phyloP scores from a whole-genome alignment of 495 filamentous ascomycete genomes.

The Bacidia gigantensis region DNA sequence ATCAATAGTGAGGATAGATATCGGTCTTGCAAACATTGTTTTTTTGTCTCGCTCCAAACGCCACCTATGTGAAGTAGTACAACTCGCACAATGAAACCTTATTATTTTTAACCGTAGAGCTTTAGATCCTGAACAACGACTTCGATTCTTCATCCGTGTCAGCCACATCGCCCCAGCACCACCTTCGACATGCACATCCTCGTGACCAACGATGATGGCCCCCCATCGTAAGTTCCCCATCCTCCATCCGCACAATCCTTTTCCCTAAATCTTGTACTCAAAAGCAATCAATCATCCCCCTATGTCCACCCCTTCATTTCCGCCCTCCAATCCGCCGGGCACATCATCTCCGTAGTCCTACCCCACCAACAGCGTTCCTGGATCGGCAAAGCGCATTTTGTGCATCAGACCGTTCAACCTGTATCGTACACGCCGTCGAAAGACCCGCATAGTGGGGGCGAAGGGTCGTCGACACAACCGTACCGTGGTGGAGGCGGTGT shows the following conservation, averaged over 20 bases:
- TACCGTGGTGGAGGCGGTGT: constrained; percentile 48
- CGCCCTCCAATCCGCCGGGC: constrained; percentile 62
- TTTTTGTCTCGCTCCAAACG: too few relatives aligned
- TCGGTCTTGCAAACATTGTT: too few relatives aligned
- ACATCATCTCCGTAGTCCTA: constrained; percentile 76
- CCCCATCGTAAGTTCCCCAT: constrained; percentile 50
- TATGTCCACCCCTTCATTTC: constrained; percentile 80
- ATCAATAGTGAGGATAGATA: too few relatives aligned
- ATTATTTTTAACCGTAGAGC: too few relatives aligned
- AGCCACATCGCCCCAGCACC: too few relatives aligned
- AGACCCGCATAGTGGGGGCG: constrained; percentile 24
- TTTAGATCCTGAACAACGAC: too few relatives aligned
- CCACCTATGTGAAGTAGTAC: too few relatives aligned
- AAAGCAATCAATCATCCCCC: constrained; percentile 55
- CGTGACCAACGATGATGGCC: constrained; percentile 87
- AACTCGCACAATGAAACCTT: too few relatives aligned
- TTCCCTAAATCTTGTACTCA: neutral
- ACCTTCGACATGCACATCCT: constrained; percentile 25
- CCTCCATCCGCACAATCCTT: neutral
- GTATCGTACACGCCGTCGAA: constrained; percentile 71
- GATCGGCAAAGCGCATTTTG: constrained; percentile 95
- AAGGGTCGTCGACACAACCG: neutral
- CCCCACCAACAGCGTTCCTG: constrained; percentile 88
- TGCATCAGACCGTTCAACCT: constrained; percentile 71
- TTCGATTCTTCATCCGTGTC: too few relatives aligned